Percentiles rank a stretch among this genome's conserved stretches.
Evolutionary conservation across 192 early-diverging fungal species (phyloP).

Genomic region (Entophlyctis helioformis): DNA sequence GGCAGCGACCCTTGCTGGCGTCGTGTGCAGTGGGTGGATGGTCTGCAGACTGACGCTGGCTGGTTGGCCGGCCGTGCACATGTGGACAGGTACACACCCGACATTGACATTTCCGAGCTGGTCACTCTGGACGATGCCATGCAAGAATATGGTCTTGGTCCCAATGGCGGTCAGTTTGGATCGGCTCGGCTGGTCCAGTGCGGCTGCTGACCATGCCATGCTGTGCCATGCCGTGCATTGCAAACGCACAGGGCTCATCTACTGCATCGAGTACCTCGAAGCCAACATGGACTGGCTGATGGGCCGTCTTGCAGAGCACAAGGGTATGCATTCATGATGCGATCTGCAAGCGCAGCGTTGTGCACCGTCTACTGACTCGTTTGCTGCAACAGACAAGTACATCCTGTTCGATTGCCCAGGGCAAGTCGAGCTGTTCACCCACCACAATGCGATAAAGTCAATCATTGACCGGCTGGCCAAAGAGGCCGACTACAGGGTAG

Average conservation of each 20-base stretch:
- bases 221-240: no score
- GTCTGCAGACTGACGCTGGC: neutral
- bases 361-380: no score
- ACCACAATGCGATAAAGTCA: conserved; percentile 66
- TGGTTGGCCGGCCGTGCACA: no score
- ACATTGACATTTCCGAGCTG: conserved; percentile 36
- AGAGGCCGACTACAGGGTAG: conserved; percentile 57
- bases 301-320: conserved; percentile 18
- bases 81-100: conserved; percentile 21
- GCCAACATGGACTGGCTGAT: conserved; percentile 48
- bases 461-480: conserved; percentile 55
- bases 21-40: neutral
- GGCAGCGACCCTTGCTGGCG: neutral
- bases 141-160: conserved; percentile 35
- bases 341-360: no score
- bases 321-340: no score
- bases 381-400: conserved; percentile 25
- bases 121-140: conserved; percentile 43
- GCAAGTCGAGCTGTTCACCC: conserved; percentile 49
- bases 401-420: conserved; percentile 47
- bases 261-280: conserved; percentile 53
- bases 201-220: no score
- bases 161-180: conserved; percentile 41
- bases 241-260: conserved; percentile 24
- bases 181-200: no score